A percentile compares a stretch with the other conserved stretches of the same genome.
phyloP scores from a whole-genome alignment of 2,329 filamentous ascomycete species.

The Ambrosiella beaveri region DNA sequence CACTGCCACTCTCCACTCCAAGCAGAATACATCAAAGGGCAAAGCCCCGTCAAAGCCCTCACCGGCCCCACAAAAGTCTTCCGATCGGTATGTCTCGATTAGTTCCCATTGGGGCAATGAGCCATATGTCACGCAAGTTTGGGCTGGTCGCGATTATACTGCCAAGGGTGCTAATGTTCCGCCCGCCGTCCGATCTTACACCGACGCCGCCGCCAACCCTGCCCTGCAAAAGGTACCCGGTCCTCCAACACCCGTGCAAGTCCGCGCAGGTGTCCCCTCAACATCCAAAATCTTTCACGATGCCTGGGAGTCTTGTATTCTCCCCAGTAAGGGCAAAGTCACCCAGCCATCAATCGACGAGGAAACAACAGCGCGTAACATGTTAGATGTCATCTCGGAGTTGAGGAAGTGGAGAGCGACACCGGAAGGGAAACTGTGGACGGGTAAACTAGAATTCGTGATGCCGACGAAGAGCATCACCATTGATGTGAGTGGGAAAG shows the following conservation, averaged over 20 bases:
- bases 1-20: slow-evolving; percentile 11
- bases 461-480: not conserved
- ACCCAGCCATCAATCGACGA: not conserved
- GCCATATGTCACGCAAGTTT: slow-evolving; percentile 18
- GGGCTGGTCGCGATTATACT: slow-evolving; percentile 18
- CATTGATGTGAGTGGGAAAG: not conserved
- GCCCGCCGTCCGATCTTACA: slow-evolving; percentile 12
- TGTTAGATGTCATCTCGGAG: slow-evolving; percentile 7
- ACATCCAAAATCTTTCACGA: slow-evolving; percentile 29
- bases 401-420: not conserved
- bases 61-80: slow-evolving; percentile 1
- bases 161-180: not conserved
- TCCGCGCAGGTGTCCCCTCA: slow-evolving; percentile 31
- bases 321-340: slow-evolving; percentile 15
- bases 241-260: slow-evolving; percentile 32
- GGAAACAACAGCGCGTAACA: not conserved
- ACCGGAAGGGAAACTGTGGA: not conserved
- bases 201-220: slow-evolving; percentile 22
- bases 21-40: not conserved
- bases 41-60: slow-evolving; percentile 1
- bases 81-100: slow-evolving; percentile 13
- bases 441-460: not conserved
- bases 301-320: slow-evolving; percentile 34
- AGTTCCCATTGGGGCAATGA: slow-evolving; percentile 16
- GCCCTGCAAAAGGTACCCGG: slow-evolving; percentile 23